Evolutionary conservation across 345 rosid genomes (phyloP).

Genomic region (Murraya koenigii): DNA sequence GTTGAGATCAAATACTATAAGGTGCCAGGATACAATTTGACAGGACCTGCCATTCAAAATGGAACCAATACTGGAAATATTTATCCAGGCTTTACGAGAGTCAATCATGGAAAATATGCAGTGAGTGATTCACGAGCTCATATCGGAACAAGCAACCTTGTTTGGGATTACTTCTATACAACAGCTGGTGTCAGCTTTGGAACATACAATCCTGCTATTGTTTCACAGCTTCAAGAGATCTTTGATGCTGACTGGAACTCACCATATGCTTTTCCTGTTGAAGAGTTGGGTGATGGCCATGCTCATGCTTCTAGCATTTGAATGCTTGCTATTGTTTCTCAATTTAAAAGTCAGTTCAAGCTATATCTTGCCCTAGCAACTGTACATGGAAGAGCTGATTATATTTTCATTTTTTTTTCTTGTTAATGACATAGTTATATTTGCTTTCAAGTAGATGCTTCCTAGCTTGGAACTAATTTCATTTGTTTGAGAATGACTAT

Average conservation of each 20-base stretch:
- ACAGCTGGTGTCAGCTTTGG: conserved; percentile 89
- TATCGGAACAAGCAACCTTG: conserved; percentile 76
- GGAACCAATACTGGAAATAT: conserved; percentile 53
- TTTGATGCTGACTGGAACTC: conserved; percentile 89
- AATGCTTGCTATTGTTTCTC: not conserved
- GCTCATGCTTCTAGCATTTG: conserved; percentile 28
- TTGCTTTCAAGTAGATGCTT: not conserved
- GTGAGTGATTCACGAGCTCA: conserved; percentile 71
- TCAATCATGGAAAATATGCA: conserved; percentile 82
- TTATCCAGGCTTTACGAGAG: conserved; percentile 68
- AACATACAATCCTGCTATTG: conserved; percentile 54
- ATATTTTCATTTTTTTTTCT: not conserved
- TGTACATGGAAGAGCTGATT: not conserved
- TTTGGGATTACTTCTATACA: conserved; percentile 84
- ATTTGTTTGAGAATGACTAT: not conserved
- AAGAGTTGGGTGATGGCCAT: conserved; percentile 27
- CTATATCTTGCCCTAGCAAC: not conserved
- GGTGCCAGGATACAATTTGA: conserved; percentile 75
- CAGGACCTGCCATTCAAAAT: conserved; percentile 60
- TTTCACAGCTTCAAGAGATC: conserved; percentile 66
- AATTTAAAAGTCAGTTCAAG: not conserved
- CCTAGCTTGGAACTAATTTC: not conserved
- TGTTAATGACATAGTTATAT: no score
- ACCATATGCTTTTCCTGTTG: conserved; percentile 60
- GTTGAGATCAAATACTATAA: conserved; percentile 70